Base-by-base conservation (phyloP, 768 basidiomycete genomes). In the Phanerochaete carnosa region DNA sequence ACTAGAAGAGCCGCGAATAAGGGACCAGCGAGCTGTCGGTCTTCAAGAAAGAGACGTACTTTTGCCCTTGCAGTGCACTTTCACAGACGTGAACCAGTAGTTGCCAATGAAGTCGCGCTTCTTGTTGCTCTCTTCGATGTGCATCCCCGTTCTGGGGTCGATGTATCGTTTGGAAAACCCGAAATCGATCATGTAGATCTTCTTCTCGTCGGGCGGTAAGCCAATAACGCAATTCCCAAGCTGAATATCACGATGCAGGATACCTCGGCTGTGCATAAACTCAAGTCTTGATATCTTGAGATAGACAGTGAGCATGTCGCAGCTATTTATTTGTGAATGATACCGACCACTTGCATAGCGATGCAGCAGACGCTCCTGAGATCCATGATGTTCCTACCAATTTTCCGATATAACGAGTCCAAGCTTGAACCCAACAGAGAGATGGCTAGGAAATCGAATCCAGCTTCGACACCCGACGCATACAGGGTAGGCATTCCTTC, bases 171-270 rank as follows among this genome's bases (percentile, higher is more conserved):
- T 92, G 19, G 89, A 89, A 70, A 92, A 92, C 15, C 90, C 90
- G 69, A 92, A 92, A 70, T 92, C 90, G 65, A 92, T 92, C 89
- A 92, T 88, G 67, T 90, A 92, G 62, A 92, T 77, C 37, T 74
- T 79, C 55, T 78, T 78, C 15, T 87, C 77, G 62, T 89, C 75
- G 0, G 87, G 84, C 3, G 79, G 72, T 52, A 80, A 75, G 15
- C 90, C 90, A 55, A 91, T 69, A 2, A 83, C 84, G 64, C 86
- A 88, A 69, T 92, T 92, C 1, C 90, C 90, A 7, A 91, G 80
- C 62, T 92, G 90, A 53, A 92, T 86, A 63, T 92, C 90, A 8
- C 90, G 83, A 67, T 92, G 90, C 30, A 92, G 76, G 35, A 92
- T 78, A 13, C 89, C 90, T 30, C 84, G 80, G 12, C 76, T 75